Percentiles rank a stretch among this genome's conserved stretches.
These are phyloP conservation scores for Eimeria mitis DNA, from an alignment of 169 alveolate genomes.

Conservation along the genomic window DNA sequence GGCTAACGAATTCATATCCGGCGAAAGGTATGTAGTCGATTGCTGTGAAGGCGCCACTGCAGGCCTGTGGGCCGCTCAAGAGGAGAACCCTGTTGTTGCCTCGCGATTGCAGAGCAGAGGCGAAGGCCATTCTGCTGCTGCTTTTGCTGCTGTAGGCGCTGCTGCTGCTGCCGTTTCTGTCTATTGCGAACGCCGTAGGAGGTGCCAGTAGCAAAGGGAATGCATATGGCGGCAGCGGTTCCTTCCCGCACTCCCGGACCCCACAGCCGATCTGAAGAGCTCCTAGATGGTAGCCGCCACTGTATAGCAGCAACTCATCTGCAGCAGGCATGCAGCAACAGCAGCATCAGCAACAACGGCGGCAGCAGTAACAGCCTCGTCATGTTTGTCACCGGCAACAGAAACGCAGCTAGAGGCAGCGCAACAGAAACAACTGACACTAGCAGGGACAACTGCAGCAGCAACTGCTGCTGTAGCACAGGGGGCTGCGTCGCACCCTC, in stretches of 20 bases:
- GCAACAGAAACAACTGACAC: background rate
- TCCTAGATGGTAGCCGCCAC: constrained; percentile 70
- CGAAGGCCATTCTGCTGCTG: constrained; percentile 59
- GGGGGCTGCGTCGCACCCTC: constrained; percentile 39
- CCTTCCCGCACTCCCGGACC: constrained; percentile 17
- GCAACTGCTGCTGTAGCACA: background rate
- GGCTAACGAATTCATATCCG: constrained; percentile 62
- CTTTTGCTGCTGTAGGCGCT: constrained; percentile 25
- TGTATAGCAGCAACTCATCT: constrained; percentile 70
- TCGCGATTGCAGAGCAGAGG: constrained; percentile 65
- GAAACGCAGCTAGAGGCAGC: background rate
- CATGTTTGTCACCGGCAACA: background rate
- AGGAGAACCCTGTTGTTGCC: constrained; percentile 57
- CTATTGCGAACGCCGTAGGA: constrained; percentile 64
- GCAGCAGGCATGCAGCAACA: constrained; percentile 5
- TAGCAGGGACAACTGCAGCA: background rate
- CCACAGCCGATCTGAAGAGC: constrained; percentile 47
- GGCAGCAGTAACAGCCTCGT: background rate
- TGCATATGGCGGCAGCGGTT: constrained; percentile 24
- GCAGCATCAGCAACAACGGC: background rate
- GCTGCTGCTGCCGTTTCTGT: constrained; percentile 1
- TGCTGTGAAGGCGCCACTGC: constrained; percentile 44
- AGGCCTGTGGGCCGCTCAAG: constrained; percentile 69
- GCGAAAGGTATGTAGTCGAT: constrained; percentile 12
- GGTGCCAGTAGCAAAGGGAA: constrained; percentile 78